Base-by-base conservation (phyloP, 2,329 filamentous ascomycete species). In the Alternaria brassicicola region DNA sequence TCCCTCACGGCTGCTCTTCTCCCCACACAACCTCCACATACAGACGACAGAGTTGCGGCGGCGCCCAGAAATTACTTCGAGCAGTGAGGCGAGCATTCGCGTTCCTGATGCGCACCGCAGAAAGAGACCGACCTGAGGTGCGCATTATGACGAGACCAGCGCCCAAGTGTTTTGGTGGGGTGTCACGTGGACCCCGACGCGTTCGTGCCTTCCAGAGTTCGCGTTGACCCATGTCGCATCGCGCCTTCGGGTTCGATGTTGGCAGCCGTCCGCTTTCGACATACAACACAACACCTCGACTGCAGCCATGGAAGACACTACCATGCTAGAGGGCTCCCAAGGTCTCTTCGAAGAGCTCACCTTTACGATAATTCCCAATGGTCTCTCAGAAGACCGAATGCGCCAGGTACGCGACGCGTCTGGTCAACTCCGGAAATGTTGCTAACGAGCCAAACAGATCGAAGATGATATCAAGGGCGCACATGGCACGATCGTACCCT, bases 401-500 rank as follows among this genome's bases (percentile, higher is more conserved):
- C 59, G 57, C 8, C 57, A 73, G 61, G 76, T 75, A 67, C 56
- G 63, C 53, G 53, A 70, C 68, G 70, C 69, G 70, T 67, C 30
- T n/a, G 3, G 31, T 25, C 28, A 36, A 30, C 42, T 28, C 15
- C 15, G 46, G 7, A 35, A 30, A 17, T 41, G 12, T 35, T 60
- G 49, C 70, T 76, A 51, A 76, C 66, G 17, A 43, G 35, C 39
- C 35, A 23, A 23, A 30, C 62, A 86, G 83, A 68, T 85, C 51
- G 77, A 78, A 26, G 74, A 79, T 6, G 70, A 76, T 1, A 75
- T 88, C 42, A 73, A 78, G 59, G 71, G 79, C 57, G 75, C 83
- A 66, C 83, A 82, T 47, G 86, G 82, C 21, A 79, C 79, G 46
- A 78, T 82, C 13, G 66, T 81, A 10, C 70, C 76, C 6, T 76